Percentiles rank a stretch among this genome's conserved stretches.
Evolutionary conservation across 106 monocot species (phyloP).

Genomic region (Allium cepa): DNA sequence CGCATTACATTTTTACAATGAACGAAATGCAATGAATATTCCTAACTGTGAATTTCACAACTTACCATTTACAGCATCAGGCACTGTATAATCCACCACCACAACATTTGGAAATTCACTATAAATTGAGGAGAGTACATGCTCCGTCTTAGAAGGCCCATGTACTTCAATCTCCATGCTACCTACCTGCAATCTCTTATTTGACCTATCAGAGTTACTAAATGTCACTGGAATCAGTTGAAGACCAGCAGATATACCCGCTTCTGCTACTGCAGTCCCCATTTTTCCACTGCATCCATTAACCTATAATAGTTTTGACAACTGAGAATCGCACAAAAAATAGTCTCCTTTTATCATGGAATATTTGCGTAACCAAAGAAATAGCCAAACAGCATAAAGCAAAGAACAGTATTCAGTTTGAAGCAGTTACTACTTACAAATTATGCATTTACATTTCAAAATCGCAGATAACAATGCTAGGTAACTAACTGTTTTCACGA

Average conservation of each 20-base stretch:
- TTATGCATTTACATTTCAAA: too few relatives aligned
- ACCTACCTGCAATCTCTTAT: conserved; percentile 37
- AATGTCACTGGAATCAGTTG: conserved; percentile 51
- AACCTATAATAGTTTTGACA: conserved; percentile 12
- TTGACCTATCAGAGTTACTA: conserved; percentile 28
- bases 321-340: neutral
- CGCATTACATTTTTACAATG: too few relatives aligned
- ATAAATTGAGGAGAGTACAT: conserved; percentile 49
- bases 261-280: conserved; percentile 41
- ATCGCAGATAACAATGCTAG: too few relatives aligned
- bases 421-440: too few relatives aligned
- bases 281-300: conserved; percentile 50
- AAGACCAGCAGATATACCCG: conserved; percentile 32
- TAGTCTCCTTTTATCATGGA: too few relatives aligned
- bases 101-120: conserved; percentile 59
- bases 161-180: conserved; percentile 37
- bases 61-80: conserved; percentile 44
- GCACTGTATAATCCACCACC: conserved; percentile 73
- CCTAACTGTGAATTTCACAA: too few relatives aligned
- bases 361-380: too few relatives aligned
- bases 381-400: too few relatives aligned
- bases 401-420: too few relatives aligned
- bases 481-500: neutral
- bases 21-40: too few relatives aligned
- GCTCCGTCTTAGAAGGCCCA: conserved; percentile 55